These are phyloP conservation scores for Pichia sp. DNA, from an alignment of 1,139 yeast species.

Conservation along the genomic window DNA sequence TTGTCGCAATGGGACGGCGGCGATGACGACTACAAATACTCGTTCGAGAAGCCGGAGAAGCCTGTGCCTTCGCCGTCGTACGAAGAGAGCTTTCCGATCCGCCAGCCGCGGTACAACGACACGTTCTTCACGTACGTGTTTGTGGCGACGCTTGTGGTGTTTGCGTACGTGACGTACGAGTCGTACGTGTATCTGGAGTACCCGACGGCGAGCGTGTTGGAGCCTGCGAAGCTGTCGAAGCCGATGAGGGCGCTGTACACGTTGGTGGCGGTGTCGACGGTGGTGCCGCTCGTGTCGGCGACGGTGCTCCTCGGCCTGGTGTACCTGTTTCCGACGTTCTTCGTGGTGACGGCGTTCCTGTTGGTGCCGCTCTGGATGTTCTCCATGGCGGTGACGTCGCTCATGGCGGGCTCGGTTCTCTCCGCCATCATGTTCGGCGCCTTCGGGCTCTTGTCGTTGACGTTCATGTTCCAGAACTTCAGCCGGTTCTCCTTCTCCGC, in stretches of 20 bases:
- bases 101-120: constrained; percentile 68
- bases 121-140: constrained; percentile 69
- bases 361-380: constrained; percentile 27
- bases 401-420: constrained; percentile 22
- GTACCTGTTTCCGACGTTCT: constrained; percentile 26
- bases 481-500: constrained; percentile 52
- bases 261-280: constrained; percentile 19
- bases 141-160: constrained; percentile 35
- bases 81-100: constrained; percentile 62
- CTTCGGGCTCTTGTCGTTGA: constrained; percentile 21
- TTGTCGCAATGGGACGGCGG: neutral
- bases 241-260: constrained; percentile 14
- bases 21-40: constrained; percentile 24
- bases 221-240: constrained; percentile 9
- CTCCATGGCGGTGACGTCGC: constrained; percentile 21
- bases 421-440: constrained; percentile 18
- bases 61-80: constrained; percentile 41
- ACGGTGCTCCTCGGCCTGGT: constrained; percentile 22
- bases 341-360: constrained; percentile 27
- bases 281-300: constrained; percentile 24
- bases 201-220: neutral
- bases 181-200: constrained; percentile 11
- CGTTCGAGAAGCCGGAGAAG: constrained; percentile 28
- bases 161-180: constrained; percentile 13
- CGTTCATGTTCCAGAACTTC: constrained; percentile 25